A percentile compares a stretch with the other conserved stretches of the same genome.
Evolutionary conservation across 495 filamentous ascomycete genomes (phyloP).

Genomic region (Acidomyces sp.): DNA sequence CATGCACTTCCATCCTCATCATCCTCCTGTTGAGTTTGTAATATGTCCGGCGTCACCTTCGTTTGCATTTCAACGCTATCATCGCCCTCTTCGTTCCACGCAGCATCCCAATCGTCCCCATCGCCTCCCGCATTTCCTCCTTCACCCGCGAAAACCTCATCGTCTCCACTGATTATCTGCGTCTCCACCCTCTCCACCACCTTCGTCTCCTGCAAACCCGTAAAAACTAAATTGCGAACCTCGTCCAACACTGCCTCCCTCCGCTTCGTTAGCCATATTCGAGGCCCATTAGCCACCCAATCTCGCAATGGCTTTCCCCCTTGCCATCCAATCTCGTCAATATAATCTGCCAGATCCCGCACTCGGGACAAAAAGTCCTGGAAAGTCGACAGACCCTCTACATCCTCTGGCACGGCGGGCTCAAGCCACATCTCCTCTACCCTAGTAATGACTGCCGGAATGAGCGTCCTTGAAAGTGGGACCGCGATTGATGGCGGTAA

Average conservation of each 20-base stretch:
- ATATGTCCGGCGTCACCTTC: slow-evolving; percentile 21
- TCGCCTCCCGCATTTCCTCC: slow-evolving; percentile 34
- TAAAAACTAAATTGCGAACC: slow-evolving; percentile 53
- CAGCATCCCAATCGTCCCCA: slow-evolving; percentile 50
- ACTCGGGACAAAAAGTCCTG: slow-evolving; percentile 49
- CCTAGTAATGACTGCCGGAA: slow-evolving; percentile 50
- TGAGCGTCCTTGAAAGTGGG: slow-evolving; percentile 50
- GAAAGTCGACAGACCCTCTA: slow-evolving; percentile 56
- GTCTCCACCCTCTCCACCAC: slow-evolving; percentile 76
- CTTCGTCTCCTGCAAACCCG: slow-evolving; percentile 48
- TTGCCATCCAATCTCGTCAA: slow-evolving; percentile 52
- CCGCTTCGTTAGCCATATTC: slow-evolving; percentile 75
- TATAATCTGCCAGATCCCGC: slow-evolving; percentile 44
- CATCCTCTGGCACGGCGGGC: slow-evolving; percentile 56
- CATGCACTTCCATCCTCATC: slow-evolving; percentile 54
- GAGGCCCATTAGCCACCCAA: slow-evolving; percentile 68
- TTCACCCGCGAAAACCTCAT: slow-evolving; percentile 24
- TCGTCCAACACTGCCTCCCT: slow-evolving; percentile 62
- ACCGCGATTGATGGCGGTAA: slow-evolving; percentile 51
- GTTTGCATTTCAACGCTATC: slow-evolving; percentile 27
- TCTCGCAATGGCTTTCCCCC: slow-evolving; percentile 57
- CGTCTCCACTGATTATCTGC: slow-evolving; percentile 54
- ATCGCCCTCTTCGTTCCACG: slow-evolving; percentile 51
- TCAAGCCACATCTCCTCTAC: slow-evolving; percentile 64
- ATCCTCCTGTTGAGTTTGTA: slow-evolving; percentile 31